Base-by-base conservation (phyloP, 75 land plant species). In the Selaginella moellendorffii region DNA sequence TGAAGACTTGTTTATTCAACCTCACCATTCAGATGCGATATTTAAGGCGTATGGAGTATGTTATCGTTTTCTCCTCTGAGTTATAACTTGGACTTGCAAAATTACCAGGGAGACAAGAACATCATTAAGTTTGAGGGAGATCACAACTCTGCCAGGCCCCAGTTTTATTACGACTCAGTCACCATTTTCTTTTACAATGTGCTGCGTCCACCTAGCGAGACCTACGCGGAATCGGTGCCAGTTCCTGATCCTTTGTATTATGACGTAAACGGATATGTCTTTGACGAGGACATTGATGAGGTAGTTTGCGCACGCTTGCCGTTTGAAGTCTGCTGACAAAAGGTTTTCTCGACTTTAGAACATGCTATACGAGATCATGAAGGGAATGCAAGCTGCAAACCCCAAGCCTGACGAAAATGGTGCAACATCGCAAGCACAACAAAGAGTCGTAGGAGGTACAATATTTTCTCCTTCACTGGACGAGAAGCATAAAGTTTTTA, bases 81-180 rank as follows among this genome's bases (percentile, higher is more conserved):
- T 5, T 31, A 28, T 36, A 5, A 36, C 46, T 36, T 36, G 14
- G 5, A 36, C 46, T 36, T 14, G 14, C 28, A 18, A 36, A 36
- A 14, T 36, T 36, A 14, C 61, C 77, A 88, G 93, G 93, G 93
- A 24, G 93, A 88, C 71, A 88, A 88, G 68, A 88, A 88, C 69
- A 85, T 88, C 21, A 88, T 88, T 42, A 88, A 78, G 64, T 88
- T 88, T 79, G 93, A 88, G 23, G 93, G 93, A 26, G 93, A 88
- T 61, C 93, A 88, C 74, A 88, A 88, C 66, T 88, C 93, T 62
- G 80, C 83, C 8, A 79, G 93, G 1, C 93, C 93, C 27, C 88
- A 80, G 27, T 88, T 88, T 54, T 88, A 88, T 68, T 88, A 85
- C 71, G 88, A 88, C 68, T 88, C 93, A 5, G 83, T 85, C 71